phyloP scores from a whole-genome alignment of 75 land plant species.

The Sequoia sempervirens region DNA sequence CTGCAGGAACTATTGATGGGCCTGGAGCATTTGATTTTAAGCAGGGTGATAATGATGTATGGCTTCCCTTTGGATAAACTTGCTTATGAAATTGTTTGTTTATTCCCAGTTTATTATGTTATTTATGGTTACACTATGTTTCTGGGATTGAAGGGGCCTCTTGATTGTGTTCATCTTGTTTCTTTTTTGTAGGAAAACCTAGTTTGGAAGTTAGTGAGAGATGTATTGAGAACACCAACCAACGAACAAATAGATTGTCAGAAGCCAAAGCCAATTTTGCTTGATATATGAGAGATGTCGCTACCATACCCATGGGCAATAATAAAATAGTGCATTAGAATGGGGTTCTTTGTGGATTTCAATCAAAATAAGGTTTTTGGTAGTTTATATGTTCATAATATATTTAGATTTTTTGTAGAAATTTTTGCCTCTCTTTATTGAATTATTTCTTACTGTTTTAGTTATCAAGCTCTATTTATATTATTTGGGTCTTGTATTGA shows the following conservation, averaged over 20 bases:
- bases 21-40: constrained; percentile 97
- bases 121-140: neutral
- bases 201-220: constrained; percentile 84
- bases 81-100: neutral
- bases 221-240: constrained; percentile 62
- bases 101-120: neutral
- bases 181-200: constrained; percentile 65
- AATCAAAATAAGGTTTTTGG: neutral
- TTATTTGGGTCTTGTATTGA: neutral
- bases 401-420: neutral
- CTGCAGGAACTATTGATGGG: constrained; percentile 98
- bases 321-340: constrained; percentile 13
- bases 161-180: constrained; percentile 4
- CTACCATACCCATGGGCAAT: constrained; percentile 96
- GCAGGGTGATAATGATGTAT: constrained; percentile 85
- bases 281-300: constrained; percentile 94
- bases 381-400: neutral
- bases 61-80: neutral
- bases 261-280: constrained; percentile 85
- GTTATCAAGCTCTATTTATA: neutral
- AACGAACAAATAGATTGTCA: constrained; percentile 81
- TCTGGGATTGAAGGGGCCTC: neutral
- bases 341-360: neutral
- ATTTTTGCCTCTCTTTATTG: neutral
- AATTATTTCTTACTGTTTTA: neutral